Evolutionary conservation across 208 protist species (phyloP), one percentile per base, ranked within the genome.

Genomic region (Spongospora subterranea): DNA sequence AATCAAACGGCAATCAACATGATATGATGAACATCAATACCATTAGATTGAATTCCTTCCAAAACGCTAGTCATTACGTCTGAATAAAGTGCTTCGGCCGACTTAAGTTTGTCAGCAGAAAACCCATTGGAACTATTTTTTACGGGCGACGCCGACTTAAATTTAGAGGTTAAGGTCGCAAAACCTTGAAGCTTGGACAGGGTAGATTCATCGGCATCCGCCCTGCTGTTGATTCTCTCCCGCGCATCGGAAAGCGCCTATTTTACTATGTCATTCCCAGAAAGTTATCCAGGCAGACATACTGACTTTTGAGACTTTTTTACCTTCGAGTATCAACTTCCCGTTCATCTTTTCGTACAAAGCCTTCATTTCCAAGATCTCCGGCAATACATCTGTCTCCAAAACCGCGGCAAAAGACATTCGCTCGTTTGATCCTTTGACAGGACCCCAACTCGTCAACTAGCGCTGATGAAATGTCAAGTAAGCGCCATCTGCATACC

Each of bases 331-430:
- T 6, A 82, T 35, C 6, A 82, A n/a, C n/a, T 82, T 82, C 13
- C 71, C 71, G n/a, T 82, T 82, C 71, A 82, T 43, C n/a, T 82
- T 82, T n/a, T 82, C 71, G 71, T 82, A 82, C 71, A 82, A n/a
- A 43, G n/a, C 6, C 6, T 82, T 82, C 71, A 82, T 82, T 35
- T 82, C 71, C 17, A 6, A 20, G 17, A 82, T 13, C n/a, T 82
- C 71, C 17, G 71, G 71, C n/a, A 82, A 43, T 6, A 82, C 71
- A n/a, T 82, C 71, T n/a, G 71, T 82, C 35, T 82, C 71, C 35
- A 82, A n/a, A 20, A 35, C 35, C 6, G 17, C 17, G 6, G 71
- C n/a, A 82, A 45, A 82, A 35, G 71, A 6, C 71, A 82, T 20
- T 20, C 71, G 71, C 40, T 82, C 71, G n/a, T 82, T 82, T 35